Base-by-base conservation (phyloP, 2,329 filamentous ascomycete species). In the Paracoccidioides lutzii region DNA sequence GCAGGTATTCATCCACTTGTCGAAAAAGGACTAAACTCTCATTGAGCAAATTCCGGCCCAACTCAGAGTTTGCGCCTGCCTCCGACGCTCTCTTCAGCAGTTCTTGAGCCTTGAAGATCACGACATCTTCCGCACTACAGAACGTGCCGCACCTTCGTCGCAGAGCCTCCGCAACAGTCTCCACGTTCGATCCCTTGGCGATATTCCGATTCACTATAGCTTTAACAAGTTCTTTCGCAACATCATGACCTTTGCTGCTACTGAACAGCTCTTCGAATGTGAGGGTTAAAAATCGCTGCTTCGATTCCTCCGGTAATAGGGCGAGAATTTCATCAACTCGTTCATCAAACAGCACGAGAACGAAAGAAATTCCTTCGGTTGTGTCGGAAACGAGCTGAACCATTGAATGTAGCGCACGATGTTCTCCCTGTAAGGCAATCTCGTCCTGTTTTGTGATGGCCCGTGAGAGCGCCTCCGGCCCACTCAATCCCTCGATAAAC, bases 191-290 rank as follows among this genome's bases (percentile, higher is more conserved):
- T 8, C 94, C 93, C 65, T 89, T 95, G 57, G 91, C 87, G 63
- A 98, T 98, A 69, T 95, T 98, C 65, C 90, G 84, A 69, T 97
- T 97, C 55, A 98, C 93, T 65, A 98, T 97, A 0, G 91, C 90
- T 70, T 97, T 98, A 56, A 98, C 93, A 1, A 98, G 78, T 55
- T 95, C 81, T 70, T 95, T 96, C 2, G 91, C 94, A 30, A 97
- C 80, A 9, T 95, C 89, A 63, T 89, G 89, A 37, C 93, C 93
- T 15, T 83, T 78, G 5, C 79, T 72, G 44, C 85, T 83, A 3
- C 88, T 87, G 69, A 98, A 97, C 0, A 98, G 81, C 48, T 82
- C 81, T 68, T 97, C 89, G 65, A 88, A 98, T 0, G 89, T 96
- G 54, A 98, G 78, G 40, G 84, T 80, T 57, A 81, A 79, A 53